Conservation (phyloP, 2,329 filamentous ascomycete genomes). For the Thielaviopsis punctulata region DNA sequence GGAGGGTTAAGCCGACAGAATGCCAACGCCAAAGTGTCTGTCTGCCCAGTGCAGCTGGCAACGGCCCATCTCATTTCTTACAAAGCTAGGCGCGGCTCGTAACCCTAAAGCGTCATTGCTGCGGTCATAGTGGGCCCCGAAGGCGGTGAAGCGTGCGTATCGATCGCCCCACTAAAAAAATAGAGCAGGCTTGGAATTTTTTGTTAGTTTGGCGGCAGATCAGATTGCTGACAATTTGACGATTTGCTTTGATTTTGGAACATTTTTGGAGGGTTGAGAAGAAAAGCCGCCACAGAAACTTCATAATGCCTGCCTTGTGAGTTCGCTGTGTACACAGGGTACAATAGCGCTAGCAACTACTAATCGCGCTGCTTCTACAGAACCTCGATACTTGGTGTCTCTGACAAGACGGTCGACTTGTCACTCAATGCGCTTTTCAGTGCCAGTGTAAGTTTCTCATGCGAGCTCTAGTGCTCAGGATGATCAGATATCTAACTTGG, state of each 20-base stretch:
- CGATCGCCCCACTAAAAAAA: slow-evolving; percentile 13
- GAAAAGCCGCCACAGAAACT: background rate
- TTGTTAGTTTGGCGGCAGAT: slow-evolving; percentile 5
- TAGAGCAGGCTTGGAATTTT: slow-evolving; percentile 7
- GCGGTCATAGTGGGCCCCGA: slow-evolving; percentile 2
- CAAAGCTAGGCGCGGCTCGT: background rate
- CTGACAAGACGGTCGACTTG: slow-evolving; percentile 45
- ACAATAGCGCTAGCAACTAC: background rate
- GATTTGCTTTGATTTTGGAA: background rate
- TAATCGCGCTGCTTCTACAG: slow-evolving; percentile 7
- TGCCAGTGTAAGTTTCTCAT: slow-evolving; percentile 42
- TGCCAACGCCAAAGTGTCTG: background rate
- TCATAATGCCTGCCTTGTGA: slow-evolving; percentile 5
- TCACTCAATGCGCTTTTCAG: slow-evolving; percentile 53
- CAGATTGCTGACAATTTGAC: background rate
- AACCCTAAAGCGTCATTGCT: slow-evolving; percentile 8
- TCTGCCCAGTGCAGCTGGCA: background rate
- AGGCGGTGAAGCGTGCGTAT: slow-evolving; percentile 10
- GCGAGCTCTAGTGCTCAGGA: too few species aligned
- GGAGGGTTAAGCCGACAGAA: background rate
- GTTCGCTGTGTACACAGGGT: background rate
- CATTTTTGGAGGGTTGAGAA: background rate
- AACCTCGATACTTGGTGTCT: slow-evolving; percentile 7
- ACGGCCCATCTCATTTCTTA: background rate
- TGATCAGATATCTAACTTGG: slow-evolving; percentile 10